These are phyloP conservation scores for Pachyrhizus erosus DNA, from an alignment of 306 rosid genomes.

Conservation along the genomic window DNA sequence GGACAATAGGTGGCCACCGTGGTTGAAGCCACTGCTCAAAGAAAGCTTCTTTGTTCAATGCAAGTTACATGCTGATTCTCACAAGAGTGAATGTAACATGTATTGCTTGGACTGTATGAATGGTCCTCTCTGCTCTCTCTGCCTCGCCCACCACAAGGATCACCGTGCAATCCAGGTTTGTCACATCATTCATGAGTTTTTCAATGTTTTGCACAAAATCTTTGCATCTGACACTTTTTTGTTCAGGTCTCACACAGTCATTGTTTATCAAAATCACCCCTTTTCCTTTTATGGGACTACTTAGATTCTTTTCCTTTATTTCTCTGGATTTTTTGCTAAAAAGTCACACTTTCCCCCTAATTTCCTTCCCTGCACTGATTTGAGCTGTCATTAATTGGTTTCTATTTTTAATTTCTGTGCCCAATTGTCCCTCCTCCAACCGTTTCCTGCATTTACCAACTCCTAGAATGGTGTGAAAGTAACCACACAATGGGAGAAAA, in stretches of 20 bases:
- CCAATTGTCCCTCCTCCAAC: constrained; percentile 5
- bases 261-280: constrained; percentile 29
- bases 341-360: neutral
- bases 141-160: constrained; percentile 80
- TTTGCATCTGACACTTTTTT: constrained; percentile 39
- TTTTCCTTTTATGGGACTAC: constrained; percentile 39
- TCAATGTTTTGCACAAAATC: neutral
- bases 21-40: constrained; percentile 87
- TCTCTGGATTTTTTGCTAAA: neutral
- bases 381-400: constrained; percentile 18
- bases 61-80: constrained; percentile 86
- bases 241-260: constrained; percentile 10
- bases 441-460: constrained; percentile 41
- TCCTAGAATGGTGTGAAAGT: constrained; percentile 13
- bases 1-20: constrained; percentile 95
- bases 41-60: constrained; percentile 96
- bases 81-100: constrained; percentile 98
- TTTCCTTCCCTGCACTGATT: neutral
- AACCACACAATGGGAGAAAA: neutral
- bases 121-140: constrained; percentile 92
- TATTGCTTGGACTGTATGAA: constrained; percentile 97
- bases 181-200: neutral
- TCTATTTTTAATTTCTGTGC: constrained; percentile 17
- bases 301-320: constrained; percentile 29
- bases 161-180: constrained; percentile 91